These are phyloP conservation scores for Marasmius tenuissimus DNA, from an alignment of 1,284 basidiomycete species.

Conservation along the genomic window DNA sequence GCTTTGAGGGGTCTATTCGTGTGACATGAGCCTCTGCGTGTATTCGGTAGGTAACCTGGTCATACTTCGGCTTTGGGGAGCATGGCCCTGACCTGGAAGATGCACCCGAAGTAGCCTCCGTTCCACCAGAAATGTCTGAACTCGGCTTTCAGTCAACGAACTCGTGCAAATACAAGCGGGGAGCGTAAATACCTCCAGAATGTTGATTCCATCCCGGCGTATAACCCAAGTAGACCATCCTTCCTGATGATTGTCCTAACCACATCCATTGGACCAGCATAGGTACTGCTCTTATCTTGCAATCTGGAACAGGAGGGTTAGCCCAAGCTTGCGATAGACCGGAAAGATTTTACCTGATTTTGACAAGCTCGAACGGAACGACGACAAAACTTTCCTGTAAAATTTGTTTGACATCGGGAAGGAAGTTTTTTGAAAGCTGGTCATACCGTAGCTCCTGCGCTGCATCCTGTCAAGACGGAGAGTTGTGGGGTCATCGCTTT, in stretches of 20 bases:
- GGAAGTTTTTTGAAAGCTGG: not conserved
- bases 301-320: conserved; percentile 45
- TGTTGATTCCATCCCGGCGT: conserved; percentile 92
- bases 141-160: too few species aligned
- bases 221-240: conserved; percentile 83
- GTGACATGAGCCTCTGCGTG: conserved; percentile 2
- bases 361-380: conserved; percentile 96
- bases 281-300: conserved; percentile 90
- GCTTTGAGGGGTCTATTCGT: conserved; percentile 59
- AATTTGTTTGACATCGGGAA: not conserved
- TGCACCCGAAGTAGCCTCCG: conserved; percentile 92
- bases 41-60: not conserved
- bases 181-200: conserved; percentile 77
- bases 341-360: conserved; percentile 67
- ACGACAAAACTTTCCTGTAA: conserved; percentile 82
- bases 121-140: conserved; percentile 85
- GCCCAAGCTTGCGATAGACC: not conserved
- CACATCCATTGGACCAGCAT: conserved; percentile 90
- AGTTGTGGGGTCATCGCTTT: conserved; percentile 86
- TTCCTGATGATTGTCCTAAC: conserved; percentile 76
- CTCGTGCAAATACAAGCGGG: too few species aligned
- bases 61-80: conserved; percentile 84
- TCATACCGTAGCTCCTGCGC: conserved; percentile 85
- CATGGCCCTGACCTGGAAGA: conserved; percentile 78
- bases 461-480: conserved; percentile 89